These are phyloP conservation scores for Melanomma pulvis-pyrius DNA, from an alignment of 495 filamentous ascomycete genomes.

Conservation along the genomic window DNA sequence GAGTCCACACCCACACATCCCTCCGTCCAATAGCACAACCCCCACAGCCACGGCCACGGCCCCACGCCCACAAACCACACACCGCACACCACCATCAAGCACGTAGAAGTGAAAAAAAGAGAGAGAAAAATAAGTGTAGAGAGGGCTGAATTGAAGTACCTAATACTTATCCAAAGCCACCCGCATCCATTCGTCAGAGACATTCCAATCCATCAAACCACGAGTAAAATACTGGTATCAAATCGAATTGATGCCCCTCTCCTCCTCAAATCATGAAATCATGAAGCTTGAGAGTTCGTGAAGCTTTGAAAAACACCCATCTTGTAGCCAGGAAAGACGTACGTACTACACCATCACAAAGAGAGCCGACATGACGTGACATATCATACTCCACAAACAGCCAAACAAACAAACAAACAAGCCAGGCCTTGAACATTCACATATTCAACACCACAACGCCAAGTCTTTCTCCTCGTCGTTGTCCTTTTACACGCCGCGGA, in stretches of 20 bases:
- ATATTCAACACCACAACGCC: background rate
- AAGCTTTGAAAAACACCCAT: background rate
- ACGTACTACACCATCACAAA: background rate
- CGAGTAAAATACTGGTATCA: background rate
- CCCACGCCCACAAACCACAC: no score
- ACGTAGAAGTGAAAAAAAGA: no score
- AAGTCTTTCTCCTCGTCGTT: background rate
- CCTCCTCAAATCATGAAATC: background rate
- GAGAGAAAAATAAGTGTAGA: no score
- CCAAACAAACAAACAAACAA: background rate
- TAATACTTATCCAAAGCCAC: background rate
- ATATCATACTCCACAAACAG: background rate
- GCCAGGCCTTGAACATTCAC: background rate
- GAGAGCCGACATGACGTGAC: background rate
- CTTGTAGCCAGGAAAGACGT: background rate
- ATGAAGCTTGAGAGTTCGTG: background rate
- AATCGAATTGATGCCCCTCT: background rate
- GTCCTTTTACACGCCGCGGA: conserved; percentile 45
- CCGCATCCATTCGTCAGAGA: background rate
- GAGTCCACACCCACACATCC: no score
- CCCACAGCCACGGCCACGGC: no score
- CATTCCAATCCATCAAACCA: background rate
- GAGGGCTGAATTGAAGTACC: background rate
- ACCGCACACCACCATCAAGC: no score
- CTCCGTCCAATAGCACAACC: no score